Conservation (phyloP, 2,329 filamentous ascomycete species). For the Lasiodiplodia citricola region DNA sequence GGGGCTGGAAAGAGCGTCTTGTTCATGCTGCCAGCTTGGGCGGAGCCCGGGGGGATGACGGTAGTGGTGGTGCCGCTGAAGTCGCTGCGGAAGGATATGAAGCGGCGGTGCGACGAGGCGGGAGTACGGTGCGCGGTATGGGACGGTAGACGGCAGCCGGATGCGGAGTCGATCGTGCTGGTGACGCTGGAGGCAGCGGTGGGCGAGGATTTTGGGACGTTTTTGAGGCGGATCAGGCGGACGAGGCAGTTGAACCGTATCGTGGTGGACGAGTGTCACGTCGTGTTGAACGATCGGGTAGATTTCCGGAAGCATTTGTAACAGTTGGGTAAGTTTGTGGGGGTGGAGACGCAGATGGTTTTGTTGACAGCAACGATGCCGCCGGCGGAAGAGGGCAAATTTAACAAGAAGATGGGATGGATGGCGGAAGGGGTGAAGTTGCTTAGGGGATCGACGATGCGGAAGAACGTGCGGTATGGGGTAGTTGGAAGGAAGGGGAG, state of each 20-base stretch:
- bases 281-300: conserved; percentile 31
- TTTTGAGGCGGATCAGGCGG: conserved; percentile 31
- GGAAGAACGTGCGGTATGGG: background rate
- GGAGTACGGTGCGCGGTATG: conserved; percentile 31
- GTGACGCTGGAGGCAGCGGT: conserved; percentile 35
- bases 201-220: conserved; percentile 31
- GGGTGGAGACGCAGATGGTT: conserved; percentile 33
- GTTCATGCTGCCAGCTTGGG: conserved; percentile 36
- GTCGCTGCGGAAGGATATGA: conserved; percentile 33
- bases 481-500: background rate
- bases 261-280: conserved; percentile 33
- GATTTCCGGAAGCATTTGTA: conserved; percentile 30
- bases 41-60: conserved; percentile 28
- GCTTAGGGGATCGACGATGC: background rate
- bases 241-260: conserved; percentile 32
- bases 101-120: conserved; percentile 27
- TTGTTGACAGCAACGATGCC: conserved; percentile 33
- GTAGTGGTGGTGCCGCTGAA: conserved; percentile 34
- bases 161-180: conserved; percentile 32
- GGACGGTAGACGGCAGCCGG: conserved; percentile 29
- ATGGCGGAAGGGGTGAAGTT: background rate
- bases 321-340: conserved; percentile 30
- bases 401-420: background rate
- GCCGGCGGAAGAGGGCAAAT: conserved; percentile 11
- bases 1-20: conserved; percentile 36